These are phyloP conservation scores for Vitis hybrid DNA, from an alignment of 177 flowering plant species.

Conservation along the genomic window DNA sequence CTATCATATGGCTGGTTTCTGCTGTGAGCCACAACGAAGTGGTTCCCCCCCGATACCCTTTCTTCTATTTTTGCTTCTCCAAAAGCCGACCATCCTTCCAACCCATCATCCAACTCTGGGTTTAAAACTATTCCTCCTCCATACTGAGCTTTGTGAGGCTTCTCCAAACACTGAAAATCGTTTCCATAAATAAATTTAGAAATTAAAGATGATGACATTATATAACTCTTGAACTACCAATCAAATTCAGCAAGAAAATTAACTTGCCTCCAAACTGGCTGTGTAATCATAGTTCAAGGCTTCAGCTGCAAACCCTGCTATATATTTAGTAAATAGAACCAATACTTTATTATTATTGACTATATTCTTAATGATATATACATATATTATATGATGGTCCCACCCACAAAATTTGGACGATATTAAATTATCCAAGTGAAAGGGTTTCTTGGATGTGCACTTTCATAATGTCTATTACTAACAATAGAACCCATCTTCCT, in stretches of 20 bases:
- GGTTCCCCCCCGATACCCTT: conserved; percentile 43
- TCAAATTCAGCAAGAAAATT: neutral
- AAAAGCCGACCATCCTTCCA: conserved; percentile 56
- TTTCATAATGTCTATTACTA: too few relatives aligned
- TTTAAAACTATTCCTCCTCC: conserved; percentile 67
- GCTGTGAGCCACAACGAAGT: conserved; percentile 49
- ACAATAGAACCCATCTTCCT: too few relatives aligned
- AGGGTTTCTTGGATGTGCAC: too few relatives aligned
- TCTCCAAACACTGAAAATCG: conserved; percentile 51
- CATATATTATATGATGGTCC: too few relatives aligned
- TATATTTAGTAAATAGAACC: too few relatives aligned
- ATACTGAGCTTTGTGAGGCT: conserved; percentile 67
- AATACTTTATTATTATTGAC: too few relatives aligned
- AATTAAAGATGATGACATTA: too few relatives aligned
- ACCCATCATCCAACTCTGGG: conserved; percentile 62
- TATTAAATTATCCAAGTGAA: too few relatives aligned
- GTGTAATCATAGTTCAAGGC: conserved; percentile 57
- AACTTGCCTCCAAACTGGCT: conserved; percentile 53
- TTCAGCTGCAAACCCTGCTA: conserved; percentile 29
- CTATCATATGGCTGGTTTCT: conserved; percentile 48
- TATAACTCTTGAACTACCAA: neutral
- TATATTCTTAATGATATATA: too few relatives aligned
- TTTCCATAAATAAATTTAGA: too few relatives aligned
- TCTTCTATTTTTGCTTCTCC: conserved; percentile 43
- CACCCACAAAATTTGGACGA: too few relatives aligned